Percentiles rank a stretch among this genome's conserved stretches.
Conservation (phyloP, 441 rosid species). For the Corymbia citriodora region DNA sequence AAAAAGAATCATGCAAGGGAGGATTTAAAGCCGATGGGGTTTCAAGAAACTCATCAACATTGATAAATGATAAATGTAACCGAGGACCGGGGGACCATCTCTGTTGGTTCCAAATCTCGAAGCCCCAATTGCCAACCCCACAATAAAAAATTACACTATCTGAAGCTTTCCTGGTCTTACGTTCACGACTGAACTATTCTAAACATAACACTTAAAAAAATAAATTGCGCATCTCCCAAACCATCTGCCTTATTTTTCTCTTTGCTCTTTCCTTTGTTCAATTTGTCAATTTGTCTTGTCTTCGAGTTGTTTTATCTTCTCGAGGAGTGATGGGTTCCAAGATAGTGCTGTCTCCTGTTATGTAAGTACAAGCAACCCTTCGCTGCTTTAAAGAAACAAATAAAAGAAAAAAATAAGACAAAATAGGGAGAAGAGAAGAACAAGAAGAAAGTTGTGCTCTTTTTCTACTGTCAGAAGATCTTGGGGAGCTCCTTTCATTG, state of each 20-base stretch:
- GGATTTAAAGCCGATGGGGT: background rate
- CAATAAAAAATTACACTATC: slow-evolving; percentile 5
- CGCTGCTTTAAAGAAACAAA: background rate
- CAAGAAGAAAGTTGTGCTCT: background rate
- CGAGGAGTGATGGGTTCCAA: background rate
- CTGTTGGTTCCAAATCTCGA: slow-evolving; percentile 50
- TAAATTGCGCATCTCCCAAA: background rate
- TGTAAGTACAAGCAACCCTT: background rate
- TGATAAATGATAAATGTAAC: background rate
- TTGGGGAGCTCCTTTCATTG: background rate
- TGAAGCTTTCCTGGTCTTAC: slow-evolving; percentile 14
- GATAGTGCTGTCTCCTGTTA: background rate
- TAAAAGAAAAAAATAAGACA: background rate
- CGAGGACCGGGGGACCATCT: slow-evolving; percentile 34
- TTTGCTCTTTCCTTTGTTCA: background rate
- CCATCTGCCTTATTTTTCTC: background rate
- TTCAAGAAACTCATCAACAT: background rate
- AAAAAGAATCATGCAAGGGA: background rate
- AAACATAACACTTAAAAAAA: background rate
- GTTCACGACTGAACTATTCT: background rate
- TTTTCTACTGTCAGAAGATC: background rate
- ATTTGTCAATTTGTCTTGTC: background rate
- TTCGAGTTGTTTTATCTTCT: background rate
- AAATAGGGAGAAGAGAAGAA: background rate
- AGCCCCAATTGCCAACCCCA: slow-evolving; percentile 22